These are phyloP conservation scores for Fusarium protoensiforme DNA, from an alignment of 2,329 filamentous ascomycete genomes.

Conservation along the genomic window DNA sequence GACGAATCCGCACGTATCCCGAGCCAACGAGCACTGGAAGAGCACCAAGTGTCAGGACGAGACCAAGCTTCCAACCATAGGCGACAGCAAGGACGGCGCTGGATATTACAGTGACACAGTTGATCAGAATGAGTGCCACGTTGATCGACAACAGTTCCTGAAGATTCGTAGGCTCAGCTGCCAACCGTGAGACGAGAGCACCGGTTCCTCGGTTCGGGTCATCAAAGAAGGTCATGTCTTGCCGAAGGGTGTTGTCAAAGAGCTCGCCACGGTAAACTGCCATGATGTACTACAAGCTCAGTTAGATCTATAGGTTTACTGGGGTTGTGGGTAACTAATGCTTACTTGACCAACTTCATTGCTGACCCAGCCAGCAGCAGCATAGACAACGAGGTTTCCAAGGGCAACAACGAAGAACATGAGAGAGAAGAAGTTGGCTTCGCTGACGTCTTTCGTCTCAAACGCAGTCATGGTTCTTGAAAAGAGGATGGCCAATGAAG, in stretches of 20 bases:
- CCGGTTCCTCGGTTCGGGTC: slow-evolving; percentile 51
- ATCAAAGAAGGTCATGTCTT: slow-evolving; percentile 64
- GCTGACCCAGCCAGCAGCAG: slow-evolving; percentile 49
- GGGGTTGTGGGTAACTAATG: neutral
- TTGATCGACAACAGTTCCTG: slow-evolving; percentile 64
- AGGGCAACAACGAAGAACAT: slow-evolving; percentile 68
- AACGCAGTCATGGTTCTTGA: slow-evolving; percentile 54
- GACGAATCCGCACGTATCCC: slow-evolving; percentile 60
- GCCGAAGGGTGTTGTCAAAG: slow-evolving; percentile 64
- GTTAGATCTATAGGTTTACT: neutral
- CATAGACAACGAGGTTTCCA: slow-evolving; percentile 58
- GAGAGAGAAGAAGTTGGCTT: slow-evolving; percentile 63
- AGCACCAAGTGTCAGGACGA: slow-evolving; percentile 59
- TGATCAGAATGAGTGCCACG: slow-evolving; percentile 58
- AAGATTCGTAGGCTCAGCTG: slow-evolving; percentile 57
- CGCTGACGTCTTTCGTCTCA: slow-evolving; percentile 43
- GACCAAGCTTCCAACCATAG: slow-evolving; percentile 62
- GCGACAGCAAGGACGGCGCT: slow-evolving; percentile 58
- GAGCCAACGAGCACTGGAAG: slow-evolving; percentile 57
- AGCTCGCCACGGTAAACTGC: slow-evolving; percentile 51
- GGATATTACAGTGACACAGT: slow-evolving; percentile 57
- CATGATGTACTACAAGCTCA: slow-evolving; percentile 43
- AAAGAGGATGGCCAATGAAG: slow-evolving; percentile 54
- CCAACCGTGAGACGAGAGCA: slow-evolving; percentile 51
- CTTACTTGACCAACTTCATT: slow-evolving; percentile 51